Base-by-base conservation (phyloP, 805 yeast genomes). In the Metschnikowia baotianmanensis region DNA sequence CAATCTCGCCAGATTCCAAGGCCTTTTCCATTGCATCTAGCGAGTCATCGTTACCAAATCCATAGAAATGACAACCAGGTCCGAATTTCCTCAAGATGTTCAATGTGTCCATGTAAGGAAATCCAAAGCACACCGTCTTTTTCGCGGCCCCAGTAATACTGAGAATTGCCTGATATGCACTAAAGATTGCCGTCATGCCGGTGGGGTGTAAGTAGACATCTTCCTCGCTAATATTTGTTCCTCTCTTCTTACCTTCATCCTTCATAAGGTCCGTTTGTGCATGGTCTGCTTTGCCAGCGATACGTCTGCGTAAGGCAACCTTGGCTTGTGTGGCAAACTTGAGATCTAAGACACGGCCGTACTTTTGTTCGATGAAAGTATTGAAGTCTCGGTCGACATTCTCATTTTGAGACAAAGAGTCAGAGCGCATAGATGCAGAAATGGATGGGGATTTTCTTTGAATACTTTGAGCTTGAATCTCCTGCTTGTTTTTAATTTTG, bases 101-200 rank as follows among this genome's bases (percentile, higher is more conserved):
- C 41, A 88, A 71, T 0, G 98, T 90, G 60, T 93, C 98, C 21
- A 87, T 93, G 61, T 91, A 93, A 6, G 98, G 96, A 65, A 90
- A 89, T 1, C 99, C 99, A 63, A 86, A 91, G 64, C 96, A 88
- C 2, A 89, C 95, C 1, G 95, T 81, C 59, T 86, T 87, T 46
- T 65, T 58, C 6, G 62, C 58, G 11, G 37, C 42, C 3, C 40
- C 39, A 21, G 42, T 10, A 43, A 48, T 6, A 45, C 40, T 24
- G 39, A 79, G 57, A 15, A 78, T 50, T 7, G 79, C 70, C 44
- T 78, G 74, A 58, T 91, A 96, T 1, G 96, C 86, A 40, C 79
- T 74, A 70, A 83, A 93, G 28, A 93, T 85, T 1, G 96, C 72
- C 2, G 96, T 83, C 97, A 93, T 93, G 13, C 99, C 99, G 4